Percentiles rank a stretch among this genome's conserved stretches.
These are phyloP conservation scores for Atractiella rhizophila DNA, from an alignment of 768 basidiomycete genomes.

Conservation along the genomic window DNA sequence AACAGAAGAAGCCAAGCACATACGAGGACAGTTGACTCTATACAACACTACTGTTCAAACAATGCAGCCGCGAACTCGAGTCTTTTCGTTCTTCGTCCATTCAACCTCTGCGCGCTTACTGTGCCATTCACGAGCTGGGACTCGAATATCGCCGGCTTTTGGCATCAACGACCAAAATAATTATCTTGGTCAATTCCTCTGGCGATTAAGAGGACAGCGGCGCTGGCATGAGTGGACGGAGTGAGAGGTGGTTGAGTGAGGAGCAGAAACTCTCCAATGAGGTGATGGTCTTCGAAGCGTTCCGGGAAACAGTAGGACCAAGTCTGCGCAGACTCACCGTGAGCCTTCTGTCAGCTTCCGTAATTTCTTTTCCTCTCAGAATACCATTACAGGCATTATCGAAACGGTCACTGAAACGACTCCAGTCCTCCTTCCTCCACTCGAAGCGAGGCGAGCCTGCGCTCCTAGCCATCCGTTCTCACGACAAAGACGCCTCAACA, in stretches of 20 bases:
- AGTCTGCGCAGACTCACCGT: conserved; percentile 3
- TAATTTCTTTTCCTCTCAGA: too few species aligned
- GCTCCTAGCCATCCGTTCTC: background rate
- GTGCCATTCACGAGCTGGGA: too few species aligned
- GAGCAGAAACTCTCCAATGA: conserved; percentile 1
- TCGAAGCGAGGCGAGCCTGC: background rate
- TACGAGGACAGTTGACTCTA: too few species aligned
- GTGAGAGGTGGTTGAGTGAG: conserved; percentile 1
- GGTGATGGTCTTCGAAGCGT: conserved; percentile 6
- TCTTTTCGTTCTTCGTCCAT: too few species aligned
- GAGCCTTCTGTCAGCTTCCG: background rate
- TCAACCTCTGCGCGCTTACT: too few species aligned
- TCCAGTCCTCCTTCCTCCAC: conserved; percentile 5
- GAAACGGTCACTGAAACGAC: background rate
- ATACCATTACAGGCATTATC: background rate
- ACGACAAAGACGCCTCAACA: background rate
- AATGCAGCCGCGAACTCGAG: too few species aligned
- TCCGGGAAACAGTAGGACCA: conserved; percentile 7
- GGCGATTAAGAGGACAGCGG: conserved; percentile 1
- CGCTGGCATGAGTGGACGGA: conserved; percentile 13
- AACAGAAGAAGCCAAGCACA: too few species aligned
- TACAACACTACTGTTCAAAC: too few species aligned
- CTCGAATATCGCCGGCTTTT: too few species aligned
- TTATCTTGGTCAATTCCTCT: too few species aligned
- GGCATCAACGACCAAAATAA: too few species aligned